A percentile compares a stretch with the other conserved stretches of the same genome.
These are phyloP conservation scores for Eutypa lata DNA, from an alignment of 2,329 filamentous ascomycete genomes.

Conservation along the genomic window DNA sequence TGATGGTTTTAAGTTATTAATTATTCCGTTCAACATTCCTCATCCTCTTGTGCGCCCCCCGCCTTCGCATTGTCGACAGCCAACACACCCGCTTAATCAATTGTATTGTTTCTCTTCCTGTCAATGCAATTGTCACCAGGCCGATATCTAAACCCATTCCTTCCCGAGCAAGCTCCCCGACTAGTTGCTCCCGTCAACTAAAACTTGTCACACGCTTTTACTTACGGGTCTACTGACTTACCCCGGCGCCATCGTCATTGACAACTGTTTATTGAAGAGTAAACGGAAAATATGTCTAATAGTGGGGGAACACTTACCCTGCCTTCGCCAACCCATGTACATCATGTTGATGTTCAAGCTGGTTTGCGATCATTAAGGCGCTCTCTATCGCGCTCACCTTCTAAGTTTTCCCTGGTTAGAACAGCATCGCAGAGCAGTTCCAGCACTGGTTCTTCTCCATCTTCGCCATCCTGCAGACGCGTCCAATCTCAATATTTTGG, in stretches of 20 bases:
- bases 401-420: slow-evolving; percentile 70
- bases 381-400: slow-evolving; percentile 90
- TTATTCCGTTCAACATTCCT: slow-evolving; percentile 23
- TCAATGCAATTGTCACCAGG: slow-evolving; percentile 17
- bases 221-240: not conserved
- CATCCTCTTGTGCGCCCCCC: not conserved
- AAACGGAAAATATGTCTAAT: slow-evolving; percentile 24
- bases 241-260: not conserved
- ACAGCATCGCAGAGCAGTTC: slow-evolving; percentile 43
- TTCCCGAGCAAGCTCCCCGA: slow-evolving; percentile 1
- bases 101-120: slow-evolving; percentile 5
- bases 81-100: slow-evolving; percentile 4
- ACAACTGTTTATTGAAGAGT: not conserved
- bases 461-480: slow-evolving; percentile 40
- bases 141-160: slow-evolving; percentile 15
- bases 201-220: not conserved
- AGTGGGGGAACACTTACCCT: slow-evolving; percentile 71
- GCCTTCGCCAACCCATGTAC: slow-evolving; percentile 79
- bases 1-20: slow-evolving; percentile 22
- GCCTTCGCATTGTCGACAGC: not conserved
- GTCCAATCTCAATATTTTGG: slow-evolving; percentile 44
- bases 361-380: slow-evolving; percentile 80
- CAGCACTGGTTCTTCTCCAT: slow-evolving; percentile 47
- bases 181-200: not conserved
- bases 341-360: slow-evolving; percentile 73